Base-by-base conservation (phyloP, 495 filamentous ascomycete genomes). In the Aspergillus panamensis region DNA sequence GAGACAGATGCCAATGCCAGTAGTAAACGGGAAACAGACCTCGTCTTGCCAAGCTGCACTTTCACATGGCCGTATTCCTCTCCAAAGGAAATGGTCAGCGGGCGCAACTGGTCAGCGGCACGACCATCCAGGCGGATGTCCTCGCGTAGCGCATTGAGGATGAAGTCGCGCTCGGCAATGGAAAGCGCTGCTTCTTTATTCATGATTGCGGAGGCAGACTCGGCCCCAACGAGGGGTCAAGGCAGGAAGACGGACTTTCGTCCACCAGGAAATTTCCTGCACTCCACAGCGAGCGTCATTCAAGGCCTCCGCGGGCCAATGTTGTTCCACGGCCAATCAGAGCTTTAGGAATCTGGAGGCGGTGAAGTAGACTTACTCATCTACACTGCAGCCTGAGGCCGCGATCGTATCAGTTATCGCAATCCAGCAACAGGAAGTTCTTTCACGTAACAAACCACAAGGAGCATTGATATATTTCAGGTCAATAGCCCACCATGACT, bases 1-100 rank as follows among this genome's bases (percentile, higher is more conserved):
- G 25, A 25, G 25, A 2, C 25, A 25, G 25, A 25, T 25, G 16
- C 20, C 42, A 20, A 20, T 10, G n/a, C 7, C 14, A 56, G 48
- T 39, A 64, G 64, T 55, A 47, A 53, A 30, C 1, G 25, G 20
- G 8, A 45, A 47, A 48, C 65, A 43, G 71, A 93, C 92, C 87
- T 89, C 30, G 94, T 98, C 76, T 92, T 95, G 51, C 95, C 94
- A 57, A 97, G 73, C 60, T 84, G 81, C 5, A 97, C 90, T 69
- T 97, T 91, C 62, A 89, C 89, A 68, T 92, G 84, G 51, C 94
- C 94, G 77, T 94, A 89, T 66, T 96, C 89, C 40, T 96, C 87
- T 14, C 90, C 91, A 72, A 97, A 97, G 7, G 79, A 80, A 33
- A 98, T 78, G 42, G 86, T 82, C 19, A 97, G 67, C 10, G 83